phyloP scores from a whole-genome alignment of 2,329 filamentous ascomycete species.

The Knufia fluminis region DNA sequence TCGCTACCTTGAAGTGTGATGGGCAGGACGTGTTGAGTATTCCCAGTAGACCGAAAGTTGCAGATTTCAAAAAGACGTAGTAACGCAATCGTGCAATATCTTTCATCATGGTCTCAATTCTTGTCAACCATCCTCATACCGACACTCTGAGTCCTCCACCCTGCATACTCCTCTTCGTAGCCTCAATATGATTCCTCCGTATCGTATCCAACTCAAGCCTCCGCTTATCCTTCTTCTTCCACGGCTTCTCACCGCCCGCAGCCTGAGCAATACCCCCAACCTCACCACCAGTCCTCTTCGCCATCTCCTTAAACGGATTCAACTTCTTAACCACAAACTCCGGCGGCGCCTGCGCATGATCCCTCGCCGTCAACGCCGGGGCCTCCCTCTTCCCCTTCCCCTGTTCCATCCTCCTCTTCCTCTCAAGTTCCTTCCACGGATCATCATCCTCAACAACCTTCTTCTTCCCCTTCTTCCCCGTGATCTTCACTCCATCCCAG shows the following conservation, averaged over 20 bases:
- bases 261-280: too few species aligned
- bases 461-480: conserved; percentile 43
- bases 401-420: conserved; percentile 49
- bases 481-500: conserved; percentile 54
- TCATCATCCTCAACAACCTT: conserved; percentile 57
- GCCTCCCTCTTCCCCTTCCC: conserved; percentile 32
- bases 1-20: too few species aligned
- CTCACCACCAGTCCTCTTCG: background rate
- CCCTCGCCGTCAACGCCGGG: conserved; percentile 40
- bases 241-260: background rate
- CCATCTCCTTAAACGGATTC: background rate
- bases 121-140: background rate
- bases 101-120: background rate
- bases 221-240: background rate
- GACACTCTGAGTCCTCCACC: background rate
- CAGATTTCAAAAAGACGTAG: too few species aligned
- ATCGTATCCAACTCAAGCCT: background rate
- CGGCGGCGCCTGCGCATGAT: conserved; percentile 59
- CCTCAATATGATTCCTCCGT: background rate
- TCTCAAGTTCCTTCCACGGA: conserved; percentile 67
- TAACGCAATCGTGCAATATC: too few species aligned
- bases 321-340: conserved; percentile 1
- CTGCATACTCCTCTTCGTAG: background rate
- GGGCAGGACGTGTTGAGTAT: too few species aligned
- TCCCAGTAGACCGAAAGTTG: too few species aligned